Percentiles rank a stretch among this genome's conserved stretches.
Evolutionary conservation across 495 filamentous ascomycete species (phyloP).

Genomic region (Penicillium cinerascens): DNA sequence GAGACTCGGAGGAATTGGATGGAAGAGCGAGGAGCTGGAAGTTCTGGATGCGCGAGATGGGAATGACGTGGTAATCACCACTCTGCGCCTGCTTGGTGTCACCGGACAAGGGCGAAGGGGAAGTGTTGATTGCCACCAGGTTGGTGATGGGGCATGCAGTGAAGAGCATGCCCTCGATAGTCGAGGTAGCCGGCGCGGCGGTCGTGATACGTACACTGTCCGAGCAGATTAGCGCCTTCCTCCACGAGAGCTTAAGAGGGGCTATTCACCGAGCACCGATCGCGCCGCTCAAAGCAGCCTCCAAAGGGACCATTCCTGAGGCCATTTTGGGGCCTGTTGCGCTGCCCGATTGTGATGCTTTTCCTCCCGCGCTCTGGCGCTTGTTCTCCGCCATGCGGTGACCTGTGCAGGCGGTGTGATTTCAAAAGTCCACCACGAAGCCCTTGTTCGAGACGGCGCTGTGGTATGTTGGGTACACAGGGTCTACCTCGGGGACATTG

Average conservation of each 20-base stretch:
- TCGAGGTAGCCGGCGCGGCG: conserved; percentile 45
- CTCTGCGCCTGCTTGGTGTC: conserved; percentile 39
- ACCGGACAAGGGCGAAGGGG: conserved; percentile 28
- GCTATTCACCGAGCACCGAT: conserved; percentile 50
- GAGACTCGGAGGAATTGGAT: conserved; percentile 39
- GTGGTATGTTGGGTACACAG: neutral
- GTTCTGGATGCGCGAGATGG: conserved; percentile 59
- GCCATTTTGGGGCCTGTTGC: conserved; percentile 34
- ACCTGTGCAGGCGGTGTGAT: conserved; percentile 18
- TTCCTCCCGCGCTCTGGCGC: conserved; percentile 43
- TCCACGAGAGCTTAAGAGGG: neutral
- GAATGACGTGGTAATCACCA: conserved; percentile 63
- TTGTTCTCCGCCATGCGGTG: conserved; percentile 44
- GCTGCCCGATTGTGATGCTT: conserved; percentile 31
- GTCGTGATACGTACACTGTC: conserved; percentile 60
- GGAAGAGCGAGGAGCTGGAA: conserved; percentile 61
- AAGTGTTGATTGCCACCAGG: conserved; percentile 59
- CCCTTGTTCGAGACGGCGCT: neutral
- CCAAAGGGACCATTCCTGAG: conserved; percentile 41
- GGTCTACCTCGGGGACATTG: neutral
- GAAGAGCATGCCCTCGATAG: conserved; percentile 61
- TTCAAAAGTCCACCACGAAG: conserved; percentile 4
- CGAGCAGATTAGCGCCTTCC: neutral
- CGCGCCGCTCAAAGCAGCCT: conserved; percentile 46
- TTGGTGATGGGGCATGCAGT: conserved; percentile 65